Evolutionary conservation across 345 rosid genomes (phyloP).

Genomic region (Brassica nigra): DNA sequence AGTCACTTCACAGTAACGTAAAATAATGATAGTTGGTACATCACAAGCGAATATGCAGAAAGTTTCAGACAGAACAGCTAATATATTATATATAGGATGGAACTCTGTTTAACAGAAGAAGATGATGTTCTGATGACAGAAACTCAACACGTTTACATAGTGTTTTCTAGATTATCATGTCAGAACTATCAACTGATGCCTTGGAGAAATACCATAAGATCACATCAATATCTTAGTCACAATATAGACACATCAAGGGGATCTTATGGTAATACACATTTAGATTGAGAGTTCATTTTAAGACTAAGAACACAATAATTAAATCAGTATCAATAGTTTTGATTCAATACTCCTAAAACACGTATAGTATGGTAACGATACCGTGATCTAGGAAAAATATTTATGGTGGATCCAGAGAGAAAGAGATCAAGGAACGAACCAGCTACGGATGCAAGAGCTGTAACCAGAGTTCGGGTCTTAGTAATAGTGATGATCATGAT

Average conservation of each 20-base stretch:
- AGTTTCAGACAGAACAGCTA: neutral
- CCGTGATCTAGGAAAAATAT: neutral
- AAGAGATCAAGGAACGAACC: neutral
- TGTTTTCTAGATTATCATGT: too few species aligned
- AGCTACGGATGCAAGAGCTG: neutral
- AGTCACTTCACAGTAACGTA: too few species aligned
- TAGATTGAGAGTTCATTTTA: neutral
- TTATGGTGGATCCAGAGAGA: neutral
- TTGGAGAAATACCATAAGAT: too few species aligned
- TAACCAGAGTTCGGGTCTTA: neutral
- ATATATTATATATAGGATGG: neutral
- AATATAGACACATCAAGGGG: too few species aligned
- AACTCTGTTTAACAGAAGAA: neutral
- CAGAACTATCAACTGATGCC: too few species aligned
- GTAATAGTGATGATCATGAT: neutral
- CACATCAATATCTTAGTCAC: too few species aligned
- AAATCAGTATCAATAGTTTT: neutral
- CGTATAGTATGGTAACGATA: neutral
- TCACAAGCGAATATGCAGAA: neutral
- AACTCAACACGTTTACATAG: too few species aligned
- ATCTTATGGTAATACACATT: neutral
- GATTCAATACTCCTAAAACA: neutral
- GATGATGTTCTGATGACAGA: neutral
- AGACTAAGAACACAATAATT: neutral
- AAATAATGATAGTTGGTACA: too few species aligned